phyloP scores from a whole-genome alignment of 495 filamentous ascomycete species.

The Penicillium coffeae region DNA sequence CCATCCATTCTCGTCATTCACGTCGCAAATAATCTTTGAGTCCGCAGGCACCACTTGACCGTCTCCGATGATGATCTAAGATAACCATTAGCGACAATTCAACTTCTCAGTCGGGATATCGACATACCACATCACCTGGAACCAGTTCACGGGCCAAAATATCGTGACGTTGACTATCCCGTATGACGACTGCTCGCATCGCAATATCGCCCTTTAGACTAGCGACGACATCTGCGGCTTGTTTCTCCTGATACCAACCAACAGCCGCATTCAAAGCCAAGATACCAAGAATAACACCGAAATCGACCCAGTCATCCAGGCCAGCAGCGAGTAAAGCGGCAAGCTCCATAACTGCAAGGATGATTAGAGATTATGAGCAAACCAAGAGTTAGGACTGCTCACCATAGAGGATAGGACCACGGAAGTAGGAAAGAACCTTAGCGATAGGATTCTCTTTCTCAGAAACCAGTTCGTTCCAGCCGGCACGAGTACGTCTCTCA shows the following conservation, averaged over 20 bases:
- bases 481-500: constrained; percentile 54
- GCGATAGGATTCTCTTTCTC: constrained; percentile 72
- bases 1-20: constrained; percentile 61
- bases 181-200: constrained; percentile 65
- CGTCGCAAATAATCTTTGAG: constrained; percentile 67
- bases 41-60: constrained; percentile 70
- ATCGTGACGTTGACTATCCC: constrained; percentile 60
- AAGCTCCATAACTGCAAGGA: constrained; percentile 67
- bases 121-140: constrained; percentile 72
- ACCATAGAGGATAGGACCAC: constrained; percentile 80
- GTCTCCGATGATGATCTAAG: constrained; percentile 60
- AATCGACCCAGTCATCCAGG: constrained; percentile 74
- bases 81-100: neutral
- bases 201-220: constrained; percentile 78
- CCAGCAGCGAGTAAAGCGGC: constrained; percentile 72
- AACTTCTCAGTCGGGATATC: neutral
- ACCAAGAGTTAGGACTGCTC: constrained; percentile 19
- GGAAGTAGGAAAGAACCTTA: constrained; percentile 71
- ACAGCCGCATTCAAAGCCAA: constrained; percentile 69
- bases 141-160: constrained; percentile 74
- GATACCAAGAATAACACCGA: constrained; percentile 80
- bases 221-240: constrained; percentile 77
- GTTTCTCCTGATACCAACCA: constrained; percentile 83
- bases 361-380: neutral
- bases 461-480: constrained; percentile 68